Evolutionary conservation across 2,329 filamentous ascomycete genomes (phyloP).

Genomic region (Westerdykella aurantiaca): DNA sequence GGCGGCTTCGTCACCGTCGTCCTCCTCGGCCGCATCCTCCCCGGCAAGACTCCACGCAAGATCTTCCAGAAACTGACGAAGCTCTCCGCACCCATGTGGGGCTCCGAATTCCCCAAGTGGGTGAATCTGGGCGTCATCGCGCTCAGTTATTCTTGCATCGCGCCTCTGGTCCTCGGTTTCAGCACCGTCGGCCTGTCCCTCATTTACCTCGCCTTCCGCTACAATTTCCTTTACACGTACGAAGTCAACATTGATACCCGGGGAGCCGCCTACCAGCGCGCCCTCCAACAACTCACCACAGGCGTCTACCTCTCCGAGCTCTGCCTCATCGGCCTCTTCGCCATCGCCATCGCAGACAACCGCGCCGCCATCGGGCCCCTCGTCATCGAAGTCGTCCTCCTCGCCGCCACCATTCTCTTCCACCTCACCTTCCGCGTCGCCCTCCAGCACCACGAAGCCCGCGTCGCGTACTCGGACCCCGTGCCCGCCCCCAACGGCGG

Average conservation of each 20-base stretch:
- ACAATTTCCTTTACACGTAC: conserved; percentile 47
- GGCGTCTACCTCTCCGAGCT: conserved; percentile 46
- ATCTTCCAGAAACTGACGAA: conserved; percentile 42
- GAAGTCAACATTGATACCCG: conserved; percentile 44
- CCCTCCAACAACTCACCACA: conserved; percentile 43
- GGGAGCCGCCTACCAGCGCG: conserved; percentile 43
- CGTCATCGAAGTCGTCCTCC: conserved; percentile 39
- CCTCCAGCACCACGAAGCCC: conserved; percentile 18
- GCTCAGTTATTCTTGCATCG: conserved; percentile 45
- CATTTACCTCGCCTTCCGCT: conserved; percentile 45
- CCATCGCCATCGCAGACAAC: conserved; percentile 34
- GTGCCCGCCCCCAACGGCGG: conserved; percentile 14
- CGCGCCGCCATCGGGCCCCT: conserved; percentile 38
- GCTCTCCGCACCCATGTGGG: conserved; percentile 42
- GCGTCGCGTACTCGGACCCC: conserved; percentile 26
- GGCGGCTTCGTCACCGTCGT: conserved; percentile 77
- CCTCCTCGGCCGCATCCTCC: conserved; percentile 63
- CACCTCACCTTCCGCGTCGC: conserved; percentile 29
- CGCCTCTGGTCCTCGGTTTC: conserved; percentile 45
- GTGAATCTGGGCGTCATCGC: conserved; percentile 42
- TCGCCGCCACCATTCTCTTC: conserved; percentile 39
- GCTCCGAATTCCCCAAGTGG: conserved; percentile 44
- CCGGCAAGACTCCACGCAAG: conserved; percentile 43
- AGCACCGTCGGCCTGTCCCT: conserved; percentile 40
- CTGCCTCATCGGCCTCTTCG: conserved; percentile 46